phyloP scores from a whole-genome alignment of 306 rosid genomes.

The Vicia villosa region DNA sequence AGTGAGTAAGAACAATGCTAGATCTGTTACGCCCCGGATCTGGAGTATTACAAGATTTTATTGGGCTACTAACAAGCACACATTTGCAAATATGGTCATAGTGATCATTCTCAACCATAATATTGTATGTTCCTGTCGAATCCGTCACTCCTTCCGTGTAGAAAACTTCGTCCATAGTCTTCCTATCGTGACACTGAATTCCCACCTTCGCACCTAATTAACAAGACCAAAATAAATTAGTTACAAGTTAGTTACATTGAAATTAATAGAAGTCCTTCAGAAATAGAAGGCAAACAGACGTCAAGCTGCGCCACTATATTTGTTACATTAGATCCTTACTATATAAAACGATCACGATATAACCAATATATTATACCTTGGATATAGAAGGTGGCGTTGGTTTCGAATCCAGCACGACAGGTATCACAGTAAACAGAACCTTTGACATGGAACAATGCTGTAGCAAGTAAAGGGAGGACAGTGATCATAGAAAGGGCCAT shows the following conservation, averaged over 20 bases:
- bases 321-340: no score
- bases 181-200: slow-evolving; percentile 56
- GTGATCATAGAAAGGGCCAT: slow-evolving; percentile 36
- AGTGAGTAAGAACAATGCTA: slow-evolving; percentile 54
- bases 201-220: slow-evolving; percentile 68
- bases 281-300: no score
- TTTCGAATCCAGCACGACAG: slow-evolving; percentile 81
- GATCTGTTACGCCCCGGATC: slow-evolving; percentile 59
- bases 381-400: slow-evolving; percentile 55
- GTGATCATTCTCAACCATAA: slow-evolving; percentile 55
- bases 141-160: slow-evolving; percentile 53
- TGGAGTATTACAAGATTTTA: slow-evolving; percentile 39
- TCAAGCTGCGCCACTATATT: no score
- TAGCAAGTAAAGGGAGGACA: slow-evolving; percentile 11
- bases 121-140: slow-evolving; percentile 48
- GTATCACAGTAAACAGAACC: slow-evolving; percentile 81
- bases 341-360: no score
- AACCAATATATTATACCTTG: neutral
- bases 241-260: no score
- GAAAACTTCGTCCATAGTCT: slow-evolving; percentile 36
- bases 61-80: slow-evolving; percentile 55
- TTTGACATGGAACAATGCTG: slow-evolving; percentile 31
- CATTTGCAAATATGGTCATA: slow-evolving; percentile 55
- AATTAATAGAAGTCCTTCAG: no score
- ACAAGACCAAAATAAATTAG: neutral